Conservation (phyloP, 345 rosid species). For the Heritiera littoralis region DNA sequence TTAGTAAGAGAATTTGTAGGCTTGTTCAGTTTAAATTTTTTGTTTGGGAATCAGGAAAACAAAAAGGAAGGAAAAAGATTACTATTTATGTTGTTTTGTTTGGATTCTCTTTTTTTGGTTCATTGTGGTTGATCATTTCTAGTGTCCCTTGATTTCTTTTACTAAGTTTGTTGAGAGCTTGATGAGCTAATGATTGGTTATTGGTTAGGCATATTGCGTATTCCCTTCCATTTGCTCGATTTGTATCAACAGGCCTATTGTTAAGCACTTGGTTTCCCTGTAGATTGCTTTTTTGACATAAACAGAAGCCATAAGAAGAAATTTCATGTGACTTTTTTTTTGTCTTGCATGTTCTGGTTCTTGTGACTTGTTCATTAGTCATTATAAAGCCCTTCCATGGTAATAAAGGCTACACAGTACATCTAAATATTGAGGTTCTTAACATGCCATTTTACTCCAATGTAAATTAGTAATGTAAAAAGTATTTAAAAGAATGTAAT, state of each 20-base stretch:
- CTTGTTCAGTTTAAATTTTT: too few species aligned
- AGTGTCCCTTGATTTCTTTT: neutral
- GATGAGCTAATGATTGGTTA: neutral
- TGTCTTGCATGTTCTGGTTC: neutral
- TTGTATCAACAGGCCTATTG: neutral
- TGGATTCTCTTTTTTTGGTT: too few species aligned
- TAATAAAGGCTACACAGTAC: neutral
- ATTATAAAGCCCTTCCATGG: neutral
- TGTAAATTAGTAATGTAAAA: neutral
- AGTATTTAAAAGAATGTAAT: too few species aligned
- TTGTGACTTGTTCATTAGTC: neutral
- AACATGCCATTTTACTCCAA: neutral
- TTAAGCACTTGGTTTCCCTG: neutral
- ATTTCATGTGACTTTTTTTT: neutral
- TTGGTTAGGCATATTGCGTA: too few species aligned
- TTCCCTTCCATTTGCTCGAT: neutral
- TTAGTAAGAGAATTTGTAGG: too few species aligned
- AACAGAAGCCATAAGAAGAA: neutral
- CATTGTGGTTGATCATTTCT: too few species aligned
- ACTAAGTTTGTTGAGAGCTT: slow-evolving; percentile 1
- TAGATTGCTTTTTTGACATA: neutral
- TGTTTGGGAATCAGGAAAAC: too few species aligned
- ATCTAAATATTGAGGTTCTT: neutral
- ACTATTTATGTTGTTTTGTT: too few species aligned
- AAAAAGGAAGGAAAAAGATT: too few species aligned